phyloP scores from a whole-genome alignment of 148 eudicot genomes.

The Spergularia bocconei region DNA sequence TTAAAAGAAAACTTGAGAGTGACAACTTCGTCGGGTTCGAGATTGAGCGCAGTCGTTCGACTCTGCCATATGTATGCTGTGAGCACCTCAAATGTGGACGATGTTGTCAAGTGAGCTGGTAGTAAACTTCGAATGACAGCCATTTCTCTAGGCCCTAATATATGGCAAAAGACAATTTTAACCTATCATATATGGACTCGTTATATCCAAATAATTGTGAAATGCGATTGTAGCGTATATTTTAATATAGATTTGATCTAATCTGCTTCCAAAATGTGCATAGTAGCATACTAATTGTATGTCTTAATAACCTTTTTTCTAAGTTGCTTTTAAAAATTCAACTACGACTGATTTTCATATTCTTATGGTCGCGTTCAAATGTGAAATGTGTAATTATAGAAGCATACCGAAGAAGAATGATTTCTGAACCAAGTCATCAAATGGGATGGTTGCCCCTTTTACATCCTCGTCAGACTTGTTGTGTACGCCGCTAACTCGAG shows the following conservation, averaged over 20 bases:
- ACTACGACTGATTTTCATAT: too few species aligned
- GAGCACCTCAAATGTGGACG: slow-evolving; percentile 35
- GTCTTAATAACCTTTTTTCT: too few species aligned
- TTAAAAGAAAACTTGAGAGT: slow-evolving; percentile 18
- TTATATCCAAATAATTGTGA: too few species aligned
- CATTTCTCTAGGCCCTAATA: slow-evolving; percentile 15
- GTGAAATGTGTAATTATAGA: neutral
- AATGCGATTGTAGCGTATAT: too few species aligned
- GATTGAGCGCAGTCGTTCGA: slow-evolving; percentile 35
- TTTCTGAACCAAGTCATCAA: slow-evolving; percentile 27
- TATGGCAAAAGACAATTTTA: neutral
- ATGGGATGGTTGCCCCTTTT: slow-evolving; percentile 15
- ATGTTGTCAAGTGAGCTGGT: slow-evolving; percentile 9
- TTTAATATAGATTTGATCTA: too few species aligned
- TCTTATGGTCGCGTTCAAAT: too few species aligned
- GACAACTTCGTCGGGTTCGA: slow-evolving; percentile 28
- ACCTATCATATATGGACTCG: too few species aligned
- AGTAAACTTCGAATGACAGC: slow-evolving; percentile 9
- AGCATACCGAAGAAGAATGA: slow-evolving; percentile 27
- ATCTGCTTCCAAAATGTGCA: too few species aligned
- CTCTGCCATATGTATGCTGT: slow-evolving; percentile 43
- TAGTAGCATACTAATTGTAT: too few species aligned
- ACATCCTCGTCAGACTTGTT: slow-evolving; percentile 25
- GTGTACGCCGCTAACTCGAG: slow-evolving; percentile 22
- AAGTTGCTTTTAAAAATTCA: too few species aligned